Percentiles rank a stretch among this genome's conserved stretches.
These are phyloP conservation scores for Syzygium syzygioides DNA, from an alignment of 441 rosid genomes.

Conservation along the genomic window DNA sequence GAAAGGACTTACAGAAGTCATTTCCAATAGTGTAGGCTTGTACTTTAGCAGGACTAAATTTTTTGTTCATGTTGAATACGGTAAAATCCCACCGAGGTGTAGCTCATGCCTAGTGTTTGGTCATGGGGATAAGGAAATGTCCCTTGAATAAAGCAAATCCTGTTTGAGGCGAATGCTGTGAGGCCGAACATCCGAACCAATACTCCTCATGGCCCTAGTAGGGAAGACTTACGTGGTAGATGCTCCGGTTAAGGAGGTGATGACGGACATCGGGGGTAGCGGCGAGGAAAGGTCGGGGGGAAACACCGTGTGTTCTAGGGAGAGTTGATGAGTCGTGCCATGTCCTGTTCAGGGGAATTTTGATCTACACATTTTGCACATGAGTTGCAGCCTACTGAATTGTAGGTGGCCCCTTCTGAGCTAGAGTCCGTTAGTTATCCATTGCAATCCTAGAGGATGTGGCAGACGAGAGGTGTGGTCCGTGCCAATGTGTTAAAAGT, in stretches of 20 bases:
- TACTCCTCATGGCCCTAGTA: background rate
- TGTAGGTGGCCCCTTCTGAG: background rate
- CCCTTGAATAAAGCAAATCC: background rate
- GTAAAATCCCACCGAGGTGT: background rate
- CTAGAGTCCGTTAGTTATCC: background rate
- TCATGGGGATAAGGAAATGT: background rate
- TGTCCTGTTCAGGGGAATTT: background rate
- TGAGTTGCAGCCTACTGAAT: background rate
- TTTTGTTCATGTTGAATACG: background rate
- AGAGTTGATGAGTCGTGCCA: background rate
- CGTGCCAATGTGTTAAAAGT: too few species aligned
- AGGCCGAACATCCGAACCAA: background rate
- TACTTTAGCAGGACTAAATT: background rate
- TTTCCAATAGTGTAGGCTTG: too few species aligned
- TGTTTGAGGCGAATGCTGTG: background rate
- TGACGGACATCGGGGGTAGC: background rate
- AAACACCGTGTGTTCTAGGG: background rate
- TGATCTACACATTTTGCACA: background rate
- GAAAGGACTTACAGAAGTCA: too few species aligned
- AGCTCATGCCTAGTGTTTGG: background rate
- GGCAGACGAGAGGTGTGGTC: background rate
- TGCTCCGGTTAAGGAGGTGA: background rate
- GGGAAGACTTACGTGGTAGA: background rate
- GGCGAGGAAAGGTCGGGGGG: background rate
- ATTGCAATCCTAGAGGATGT: background rate